Base-by-base conservation (phyloP, 164 flowering plant species). In the Chloranthus sessilifolius region DNA sequence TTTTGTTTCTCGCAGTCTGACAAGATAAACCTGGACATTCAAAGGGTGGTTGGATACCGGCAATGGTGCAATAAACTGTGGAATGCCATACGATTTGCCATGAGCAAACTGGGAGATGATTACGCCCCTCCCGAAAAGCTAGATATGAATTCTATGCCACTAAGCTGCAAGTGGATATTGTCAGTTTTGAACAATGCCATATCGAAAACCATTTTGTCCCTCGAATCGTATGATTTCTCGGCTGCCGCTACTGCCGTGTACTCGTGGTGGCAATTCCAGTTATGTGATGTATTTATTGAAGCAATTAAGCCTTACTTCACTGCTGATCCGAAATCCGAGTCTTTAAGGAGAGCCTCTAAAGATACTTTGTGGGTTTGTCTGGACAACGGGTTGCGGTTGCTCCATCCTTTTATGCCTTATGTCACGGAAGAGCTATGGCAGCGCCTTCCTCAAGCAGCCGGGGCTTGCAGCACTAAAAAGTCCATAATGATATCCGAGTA, bases 1-100 rank as follows among this genome's bases (percentile, higher is more conserved):
- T 47, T 29, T 43, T 55, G 24, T n/a, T 53, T 17, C 35, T 69
- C 74, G 5, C 82, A 92, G 98, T 83, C 98, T 31, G 96, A 92
- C 60, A 92, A 69, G 67, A 92, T 92, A 62, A 92, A 92, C 68
- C 64, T 92, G 68, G 98, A 88, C 56, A 85, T 88, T 52, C 85
- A 71, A 73, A 73, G 98, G 61, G 98, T 92, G 36, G 91, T 88
- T 71, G 96, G 98, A 11, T 92, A 92, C 63, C 96, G 98, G 11
- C 96, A 92, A 50, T 88, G 96, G 98, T 92, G 98, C 63, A 92
- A 92, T 64, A 92, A 92, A 54, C 53, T 92, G 35, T 92, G 98
- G 98, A 88, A 92, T 71, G 98, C 88, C 25, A 69, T 74, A 19
- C 75, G 91, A 35, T 92, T 92, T 68, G 96, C 96, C 10, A 82